A percentile compares a stretch with the other conserved stretches of the same genome.
phyloP scores from a whole-genome alignment of 2,329 filamentous ascomycete species.

The Aspergillus sp. region DNA sequence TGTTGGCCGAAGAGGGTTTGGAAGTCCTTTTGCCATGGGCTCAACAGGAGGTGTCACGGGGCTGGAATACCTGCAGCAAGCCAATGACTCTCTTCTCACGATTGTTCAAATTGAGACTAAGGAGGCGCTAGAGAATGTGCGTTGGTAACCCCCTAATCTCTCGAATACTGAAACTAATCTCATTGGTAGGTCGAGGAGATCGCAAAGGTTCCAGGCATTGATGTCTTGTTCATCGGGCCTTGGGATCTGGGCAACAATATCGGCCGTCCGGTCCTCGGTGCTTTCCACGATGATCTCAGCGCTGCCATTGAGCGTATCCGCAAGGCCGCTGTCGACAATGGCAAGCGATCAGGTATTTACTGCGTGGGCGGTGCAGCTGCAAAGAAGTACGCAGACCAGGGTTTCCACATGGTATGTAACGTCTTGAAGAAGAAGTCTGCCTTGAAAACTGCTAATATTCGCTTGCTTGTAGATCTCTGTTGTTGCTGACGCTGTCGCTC shows the following conservation, averaged over 20 bases:
- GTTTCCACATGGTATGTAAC: slow-evolving; percentile 50
- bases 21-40: slow-evolving; percentile 50
- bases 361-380: slow-evolving; percentile 50
- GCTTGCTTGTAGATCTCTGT: slow-evolving; percentile 29
- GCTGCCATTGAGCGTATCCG: slow-evolving; percentile 49
- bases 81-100: slow-evolving; percentile 50
- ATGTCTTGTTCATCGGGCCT: slow-evolving; percentile 51
- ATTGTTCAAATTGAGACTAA: slow-evolving; percentile 44
- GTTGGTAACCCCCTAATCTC: slow-evolving; percentile 1
- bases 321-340: slow-evolving; percentile 47
- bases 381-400: slow-evolving; percentile 47
- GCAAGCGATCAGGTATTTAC: slow-evolving; percentile 54
- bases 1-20: slow-evolving; percentile 51
- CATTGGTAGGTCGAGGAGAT: slow-evolving; percentile 41
- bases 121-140: slow-evolving; percentile 33
- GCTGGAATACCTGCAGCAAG: slow-evolving; percentile 49
- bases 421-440: neutral
- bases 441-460: neutral
- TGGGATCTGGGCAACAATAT: slow-evolving; percentile 57
- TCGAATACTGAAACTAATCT: too few species aligned
- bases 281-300: slow-evolving; percentile 47
- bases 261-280: slow-evolving; percentile 46
- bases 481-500: slow-evolving; percentile 42
- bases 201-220: slow-evolving; percentile 49
- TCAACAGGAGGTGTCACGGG: slow-evolving; percentile 33